phyloP scores from a whole-genome alignment of 2,329 filamentous ascomycete species.

The Knufia fluminis region DNA sequence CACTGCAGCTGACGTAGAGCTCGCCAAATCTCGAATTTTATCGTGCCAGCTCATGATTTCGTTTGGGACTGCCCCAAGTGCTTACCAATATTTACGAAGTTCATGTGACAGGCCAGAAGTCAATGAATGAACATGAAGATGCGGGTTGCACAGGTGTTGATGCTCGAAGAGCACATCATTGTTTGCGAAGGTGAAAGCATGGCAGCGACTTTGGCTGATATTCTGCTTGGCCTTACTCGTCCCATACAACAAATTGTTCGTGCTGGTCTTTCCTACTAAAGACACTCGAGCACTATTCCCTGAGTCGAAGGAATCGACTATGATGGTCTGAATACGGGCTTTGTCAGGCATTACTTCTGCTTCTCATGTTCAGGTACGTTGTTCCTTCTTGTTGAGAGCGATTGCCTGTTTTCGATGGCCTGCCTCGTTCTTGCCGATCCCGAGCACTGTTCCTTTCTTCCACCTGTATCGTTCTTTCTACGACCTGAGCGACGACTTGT shows the following conservation, averaged over 20 bases:
- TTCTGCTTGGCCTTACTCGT: not conserved
- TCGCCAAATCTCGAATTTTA: not conserved
- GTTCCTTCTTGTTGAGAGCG: not conserved
- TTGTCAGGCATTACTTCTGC: not conserved
- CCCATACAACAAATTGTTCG: not conserved
- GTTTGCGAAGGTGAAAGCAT: no score
- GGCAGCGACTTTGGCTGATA: not conserved
- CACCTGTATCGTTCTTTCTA: conserved; percentile 12
- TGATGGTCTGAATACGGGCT: not conserved
- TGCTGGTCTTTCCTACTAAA: conserved; percentile 25
- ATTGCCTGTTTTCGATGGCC: not conserved
- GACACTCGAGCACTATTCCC: not conserved
- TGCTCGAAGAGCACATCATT: no score
- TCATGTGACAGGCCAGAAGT: not conserved
- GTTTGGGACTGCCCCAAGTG: not conserved
- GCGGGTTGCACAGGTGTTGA: no score
- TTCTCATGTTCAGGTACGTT: not conserved
- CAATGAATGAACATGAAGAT: no score
- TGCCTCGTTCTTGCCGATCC: not conserved
- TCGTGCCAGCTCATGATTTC: not conserved
- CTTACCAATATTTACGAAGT: not conserved
- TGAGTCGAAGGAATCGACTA: not conserved
- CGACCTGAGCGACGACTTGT: conserved; percentile 9
- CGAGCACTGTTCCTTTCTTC: not conserved
- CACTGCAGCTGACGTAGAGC: not conserved